Evolutionary conservation across 2,329 filamentous ascomycete genomes (phyloP).

Genomic region (Gaeumannomyces tritici): DNA sequence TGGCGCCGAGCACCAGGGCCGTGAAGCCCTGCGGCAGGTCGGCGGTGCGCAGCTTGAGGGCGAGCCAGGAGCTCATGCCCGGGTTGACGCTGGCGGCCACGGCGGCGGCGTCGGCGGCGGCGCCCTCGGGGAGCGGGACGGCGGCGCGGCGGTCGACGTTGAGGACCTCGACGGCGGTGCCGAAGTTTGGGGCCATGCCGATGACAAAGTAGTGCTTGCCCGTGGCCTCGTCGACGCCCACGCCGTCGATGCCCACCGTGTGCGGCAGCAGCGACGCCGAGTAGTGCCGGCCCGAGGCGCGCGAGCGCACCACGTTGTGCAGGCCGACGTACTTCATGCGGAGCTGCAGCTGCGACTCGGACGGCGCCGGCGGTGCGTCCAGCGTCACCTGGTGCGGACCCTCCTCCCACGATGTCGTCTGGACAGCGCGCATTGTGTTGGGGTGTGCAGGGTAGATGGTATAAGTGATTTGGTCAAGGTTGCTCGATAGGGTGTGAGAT

Average conservation of each 20-base stretch:
- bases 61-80: constrained; percentile 48
- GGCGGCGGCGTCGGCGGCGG: constrained; percentile 37
- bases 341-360: constrained; percentile 29
- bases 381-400: background rate
- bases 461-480: too few relatives aligned
- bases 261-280: constrained; percentile 37
- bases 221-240: constrained; percentile 32
- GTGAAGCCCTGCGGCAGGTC: constrained; percentile 30
- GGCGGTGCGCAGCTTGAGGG: constrained; percentile 32
- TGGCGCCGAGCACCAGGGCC: constrained; percentile 75
- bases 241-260: constrained; percentile 41
- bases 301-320: constrained; percentile 42
- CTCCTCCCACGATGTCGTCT: background rate
- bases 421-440: background rate
- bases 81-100: constrained; percentile 47
- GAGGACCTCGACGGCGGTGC: constrained; percentile 36
- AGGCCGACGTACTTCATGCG: constrained; percentile 41
- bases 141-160: constrained; percentile 31
- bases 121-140: constrained; percentile 29
- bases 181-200: constrained; percentile 23
- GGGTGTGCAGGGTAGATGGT: too few relatives aligned
- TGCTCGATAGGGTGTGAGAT: background rate
- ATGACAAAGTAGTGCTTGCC: constrained; percentile 41
- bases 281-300: constrained; percentile 46
- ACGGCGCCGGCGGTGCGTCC: background rate